Evolutionary conservation across 1,139 yeast genomes (phyloP), one percentile per base, ranked within the genome.

Genomic region (Suhomyces wounanorum): DNA sequence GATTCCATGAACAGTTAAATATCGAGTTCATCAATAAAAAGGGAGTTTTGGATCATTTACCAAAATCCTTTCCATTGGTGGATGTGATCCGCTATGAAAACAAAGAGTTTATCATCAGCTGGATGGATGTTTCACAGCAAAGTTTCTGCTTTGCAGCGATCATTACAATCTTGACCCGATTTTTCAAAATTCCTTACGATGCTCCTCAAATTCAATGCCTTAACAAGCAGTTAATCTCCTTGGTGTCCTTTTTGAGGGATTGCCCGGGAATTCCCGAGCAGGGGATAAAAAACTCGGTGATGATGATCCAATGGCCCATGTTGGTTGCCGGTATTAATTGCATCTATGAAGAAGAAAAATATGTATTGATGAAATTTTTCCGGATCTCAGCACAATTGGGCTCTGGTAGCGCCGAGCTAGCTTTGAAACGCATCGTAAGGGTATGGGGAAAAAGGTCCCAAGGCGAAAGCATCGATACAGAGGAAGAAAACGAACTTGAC

Each of bases 281-380:
- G 36, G 38, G 28, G 11, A 11, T 52, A 18, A 58, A 58, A 25
- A 52, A 56, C 42, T 54, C 59, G 16, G 52, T 60, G 9, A 47
- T 60, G 55, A 56, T 60, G 61, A 48, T 62, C 23, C 64, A 57
- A 40, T 62, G 65, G 65, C 65, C 65, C 2, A 55, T 60, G 55
- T 43, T 56, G 28, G 61, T 62, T 26, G 63, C 63, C 2, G 65
- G 65, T 1, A 40, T 55, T 21, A 58, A 55, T 35, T 57, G 57
- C 50, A 49, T 53, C 17, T 47, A 50, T 8, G 55, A 55, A 2
- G 48, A 50, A 17, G 60, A 60, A 23, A 57, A 53, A 43, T 45
- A 46, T 8, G 39, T 53, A 11, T 55, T 59, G 31, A 52, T 52
- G 45, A 53, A 55, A 26, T 53, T 58, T 36, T 59, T 60, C 35